A percentile compares a stretch with the other conserved stretches of the same genome.
phyloP scores from a whole-genome alignment of 1,139 yeast species.

The Scheffersomyces illinoinensis region DNA sequence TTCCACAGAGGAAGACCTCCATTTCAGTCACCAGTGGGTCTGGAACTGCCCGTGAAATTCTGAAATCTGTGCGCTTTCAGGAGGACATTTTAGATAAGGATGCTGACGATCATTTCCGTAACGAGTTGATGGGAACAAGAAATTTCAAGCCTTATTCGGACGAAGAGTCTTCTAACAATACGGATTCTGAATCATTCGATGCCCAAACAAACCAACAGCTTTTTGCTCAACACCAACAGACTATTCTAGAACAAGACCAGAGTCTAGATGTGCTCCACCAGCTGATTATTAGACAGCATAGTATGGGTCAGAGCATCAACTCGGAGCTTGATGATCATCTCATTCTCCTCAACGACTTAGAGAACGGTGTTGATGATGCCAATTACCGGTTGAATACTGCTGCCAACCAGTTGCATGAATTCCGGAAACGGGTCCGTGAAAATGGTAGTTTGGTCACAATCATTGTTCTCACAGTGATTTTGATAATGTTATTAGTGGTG shows the following conservation, averaged over 20 bases:
- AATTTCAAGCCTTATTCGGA: conserved; percentile 17
- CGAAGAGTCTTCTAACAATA: conserved; percentile 9
- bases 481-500: conserved; percentile 59
- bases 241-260: conserved; percentile 61
- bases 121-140: conserved; percentile 18
- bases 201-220: conserved; percentile 49
- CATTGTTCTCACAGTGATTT: conserved; percentile 57
- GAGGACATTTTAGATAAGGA: conserved; percentile 32
- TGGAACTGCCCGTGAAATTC: neutral
- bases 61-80: conserved; percentile 56
- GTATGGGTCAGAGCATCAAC: conserved; percentile 64
- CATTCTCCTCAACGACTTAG: conserved; percentile 70
- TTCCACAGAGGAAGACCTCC: conserved; percentile 3
- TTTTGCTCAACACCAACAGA: conserved; percentile 70
- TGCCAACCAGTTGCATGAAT: conserved; percentile 50
- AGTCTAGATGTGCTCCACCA: conserved; percentile 57
- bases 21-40: neutral
- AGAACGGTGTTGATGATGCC: conserved; percentile 61
- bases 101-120: conserved; percentile 16
- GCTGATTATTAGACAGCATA: conserved; percentile 65
- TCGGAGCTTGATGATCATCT: conserved; percentile 70
- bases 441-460: conserved; percentile 76
- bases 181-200: conserved; percentile 22
- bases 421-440: conserved; percentile 59
- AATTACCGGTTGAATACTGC: conserved; percentile 56